Evolutionary conservation across 441 rosid genomes (phyloP).

Genomic region (Aleurites moluccanus): DNA sequence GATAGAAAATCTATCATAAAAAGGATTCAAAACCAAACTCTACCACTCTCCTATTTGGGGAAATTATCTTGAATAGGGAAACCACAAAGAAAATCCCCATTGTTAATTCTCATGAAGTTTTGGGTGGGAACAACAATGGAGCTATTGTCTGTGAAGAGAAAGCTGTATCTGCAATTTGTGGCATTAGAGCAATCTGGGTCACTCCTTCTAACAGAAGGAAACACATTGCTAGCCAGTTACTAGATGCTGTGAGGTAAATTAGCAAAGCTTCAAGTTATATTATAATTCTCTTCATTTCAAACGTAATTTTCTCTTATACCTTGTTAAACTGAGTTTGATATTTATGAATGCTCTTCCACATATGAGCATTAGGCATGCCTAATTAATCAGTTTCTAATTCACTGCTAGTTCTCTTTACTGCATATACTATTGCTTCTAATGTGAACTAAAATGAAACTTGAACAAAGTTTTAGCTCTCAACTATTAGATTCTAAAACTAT

Average conservation of each 20-base stretch:
- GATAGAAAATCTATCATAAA: slow-evolving; percentile 24
- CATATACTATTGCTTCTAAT: background rate
- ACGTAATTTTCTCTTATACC: background rate
- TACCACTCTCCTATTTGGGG: slow-evolving; percentile 63
- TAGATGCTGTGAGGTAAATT: slow-evolving; percentile 72
- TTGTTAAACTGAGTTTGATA: background rate
- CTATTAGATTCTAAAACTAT: background rate
- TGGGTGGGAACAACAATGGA: slow-evolving; percentile 34
- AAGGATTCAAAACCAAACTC: slow-evolving; percentile 39
- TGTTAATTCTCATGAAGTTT: slow-evolving; percentile 22
- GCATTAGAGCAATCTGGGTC: slow-evolving; percentile 90
- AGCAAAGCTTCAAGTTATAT: background rate
- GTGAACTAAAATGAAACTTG: background rate
- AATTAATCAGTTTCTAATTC: background rate
- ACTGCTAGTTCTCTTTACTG: background rate
- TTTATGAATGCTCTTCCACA: background rate
- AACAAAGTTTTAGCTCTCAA: background rate
- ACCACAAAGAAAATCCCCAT: slow-evolving; percentile 38
- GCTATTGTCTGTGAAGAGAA: slow-evolving; percentile 56
- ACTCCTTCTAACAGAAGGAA: slow-evolving; percentile 78
- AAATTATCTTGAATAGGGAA: slow-evolving; percentile 59
- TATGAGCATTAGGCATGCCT: background rate
- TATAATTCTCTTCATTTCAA: background rate
- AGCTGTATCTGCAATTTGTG: slow-evolving; percentile 58
- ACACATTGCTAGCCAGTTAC: slow-evolving; percentile 62